phyloP scores from a whole-genome alignment of 176 grass and related monocot genomes.

The Sorghum bicolor region DNA sequence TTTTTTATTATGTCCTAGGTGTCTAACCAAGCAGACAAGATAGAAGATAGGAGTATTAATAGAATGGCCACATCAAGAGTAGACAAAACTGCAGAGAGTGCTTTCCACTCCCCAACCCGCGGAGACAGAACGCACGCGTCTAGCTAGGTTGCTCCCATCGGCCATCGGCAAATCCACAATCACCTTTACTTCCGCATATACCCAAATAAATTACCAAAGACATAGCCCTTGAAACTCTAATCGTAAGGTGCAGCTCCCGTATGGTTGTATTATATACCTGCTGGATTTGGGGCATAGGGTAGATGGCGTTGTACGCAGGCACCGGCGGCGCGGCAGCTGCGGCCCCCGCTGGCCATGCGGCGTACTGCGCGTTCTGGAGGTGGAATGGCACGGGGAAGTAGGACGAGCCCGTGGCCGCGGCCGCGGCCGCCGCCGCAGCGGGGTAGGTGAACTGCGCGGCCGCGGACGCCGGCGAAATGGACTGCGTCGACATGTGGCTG shows the following conservation, averaged over 20 bases:
- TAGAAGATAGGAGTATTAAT: neutral
- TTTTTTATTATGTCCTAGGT: neutral
- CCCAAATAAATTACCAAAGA: too few species aligned
- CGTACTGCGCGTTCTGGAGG: constrained; percentile 49
- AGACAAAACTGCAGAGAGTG: neutral
- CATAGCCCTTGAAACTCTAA: neutral
- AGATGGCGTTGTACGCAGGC: constrained; percentile 27
- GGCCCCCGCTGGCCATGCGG: neutral
- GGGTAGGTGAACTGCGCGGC: constrained; percentile 43
- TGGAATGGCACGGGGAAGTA: constrained; percentile 77
- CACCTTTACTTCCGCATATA: neutral
- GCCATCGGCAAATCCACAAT: neutral
- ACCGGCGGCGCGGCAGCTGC: neutral
- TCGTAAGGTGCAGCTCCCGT: neutral
- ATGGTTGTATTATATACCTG: constrained; percentile 41
- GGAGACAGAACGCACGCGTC: neutral
- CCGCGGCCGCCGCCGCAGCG: neutral
- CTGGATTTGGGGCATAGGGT: constrained; percentile 48
- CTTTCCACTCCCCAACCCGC: neutral
- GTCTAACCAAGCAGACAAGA: neutral
- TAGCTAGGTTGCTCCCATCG: neutral
- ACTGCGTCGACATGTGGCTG: constrained; percentile 43
- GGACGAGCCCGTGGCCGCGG: neutral
- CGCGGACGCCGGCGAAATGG: constrained; percentile 31
- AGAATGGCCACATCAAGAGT: neutral